Percentiles rank a stretch among this genome's conserved stretches.
Evolutionary conservation across 2,329 filamentous ascomycete genomes (phyloP).

Genomic region (Fusarium sp.): DNA sequence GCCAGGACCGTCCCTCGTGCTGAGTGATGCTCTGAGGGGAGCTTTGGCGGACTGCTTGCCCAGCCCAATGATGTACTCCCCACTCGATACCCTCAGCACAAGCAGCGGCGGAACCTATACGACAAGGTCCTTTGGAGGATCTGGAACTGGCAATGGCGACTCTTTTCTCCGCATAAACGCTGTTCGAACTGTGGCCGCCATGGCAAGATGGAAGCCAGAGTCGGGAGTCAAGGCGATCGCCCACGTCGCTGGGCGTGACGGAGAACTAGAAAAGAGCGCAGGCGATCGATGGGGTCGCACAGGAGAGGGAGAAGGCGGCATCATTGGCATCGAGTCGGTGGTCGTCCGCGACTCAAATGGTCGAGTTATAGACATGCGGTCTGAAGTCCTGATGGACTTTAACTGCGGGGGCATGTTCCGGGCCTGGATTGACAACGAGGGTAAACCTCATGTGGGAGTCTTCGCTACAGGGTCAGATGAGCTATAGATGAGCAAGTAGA

Average conservation of each 20-base stretch:
- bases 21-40: constrained; percentile 56
- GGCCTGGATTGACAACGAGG: constrained; percentile 77
- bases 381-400: constrained; percentile 77
- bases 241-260: constrained; percentile 75
- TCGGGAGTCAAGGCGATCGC: constrained; percentile 69
- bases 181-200: constrained; percentile 77
- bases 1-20: constrained; percentile 21
- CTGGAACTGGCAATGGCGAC: constrained; percentile 89
- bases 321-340: constrained; percentile 81
- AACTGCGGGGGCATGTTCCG: constrained; percentile 92
- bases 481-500: constrained; percentile 12
- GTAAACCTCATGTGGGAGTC: constrained; percentile 64
- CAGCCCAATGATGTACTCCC: constrained; percentile 56
- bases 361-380: constrained; percentile 53
- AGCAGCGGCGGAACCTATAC: constrained; percentile 20
- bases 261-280: constrained; percentile 80
- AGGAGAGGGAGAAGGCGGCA: constrained; percentile 85
- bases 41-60: constrained; percentile 72
- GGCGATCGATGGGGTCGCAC: constrained; percentile 78
- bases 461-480: constrained; percentile 46
- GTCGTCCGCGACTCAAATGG: constrained; percentile 59
- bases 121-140: constrained; percentile 67
- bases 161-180: constrained; percentile 82
- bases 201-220: constrained; percentile 71
- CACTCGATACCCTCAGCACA: constrained; percentile 25